Percentiles rank a stretch among this genome's conserved stretches.
phyloP scores from a whole-genome alignment of 2,329 filamentous ascomycete species.

The Orbilia ellipsospora region DNA sequence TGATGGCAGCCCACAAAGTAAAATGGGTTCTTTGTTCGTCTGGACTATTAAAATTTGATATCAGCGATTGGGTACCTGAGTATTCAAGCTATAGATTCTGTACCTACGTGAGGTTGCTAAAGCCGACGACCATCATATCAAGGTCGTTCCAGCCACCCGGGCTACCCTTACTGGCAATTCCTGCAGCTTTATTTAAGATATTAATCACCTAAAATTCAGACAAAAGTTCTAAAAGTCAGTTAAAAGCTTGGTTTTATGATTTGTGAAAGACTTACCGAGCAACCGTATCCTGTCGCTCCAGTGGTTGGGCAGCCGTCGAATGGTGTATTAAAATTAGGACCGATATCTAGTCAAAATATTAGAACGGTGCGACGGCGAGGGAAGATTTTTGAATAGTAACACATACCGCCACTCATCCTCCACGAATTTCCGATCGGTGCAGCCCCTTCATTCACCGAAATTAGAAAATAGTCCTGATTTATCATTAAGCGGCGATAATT shows the following conservation, averaged over 20 bases:
- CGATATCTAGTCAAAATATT: conserved; percentile 1
- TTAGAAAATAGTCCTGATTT: not conserved
- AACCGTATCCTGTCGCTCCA: not conserved
- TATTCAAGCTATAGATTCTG: not conserved
- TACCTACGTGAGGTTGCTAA: conserved; percentile 58
- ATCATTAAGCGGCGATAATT: not conserved
- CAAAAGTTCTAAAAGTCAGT: too few relatives aligned
- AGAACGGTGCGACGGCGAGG: not conserved
- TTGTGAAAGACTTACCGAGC: not conserved
- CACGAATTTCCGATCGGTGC: conserved; percentile 7
- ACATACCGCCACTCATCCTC: conserved; percentile 9
- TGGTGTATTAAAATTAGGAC: conserved; percentile 3
- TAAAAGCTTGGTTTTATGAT: not conserved
- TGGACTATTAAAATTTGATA: not conserved
- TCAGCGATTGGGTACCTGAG: not conserved
- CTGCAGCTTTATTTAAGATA: conserved; percentile 55
- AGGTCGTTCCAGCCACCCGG: conserved; percentile 57
- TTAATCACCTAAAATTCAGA: conserved; percentile 36
- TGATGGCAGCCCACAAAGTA: conserved; percentile 65
- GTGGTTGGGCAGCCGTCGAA: conserved; percentile 5
- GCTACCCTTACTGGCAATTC: not conserved
- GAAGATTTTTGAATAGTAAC: not conserved
- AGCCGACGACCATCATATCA: conserved; percentile 63
- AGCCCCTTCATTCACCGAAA: not conserved
- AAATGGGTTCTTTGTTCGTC: conserved; percentile 58